These are phyloP conservation scores for Dioszegia crocea DNA, from an alignment of 768 basidiomycete genomes.

Conservation along the genomic window DNA sequence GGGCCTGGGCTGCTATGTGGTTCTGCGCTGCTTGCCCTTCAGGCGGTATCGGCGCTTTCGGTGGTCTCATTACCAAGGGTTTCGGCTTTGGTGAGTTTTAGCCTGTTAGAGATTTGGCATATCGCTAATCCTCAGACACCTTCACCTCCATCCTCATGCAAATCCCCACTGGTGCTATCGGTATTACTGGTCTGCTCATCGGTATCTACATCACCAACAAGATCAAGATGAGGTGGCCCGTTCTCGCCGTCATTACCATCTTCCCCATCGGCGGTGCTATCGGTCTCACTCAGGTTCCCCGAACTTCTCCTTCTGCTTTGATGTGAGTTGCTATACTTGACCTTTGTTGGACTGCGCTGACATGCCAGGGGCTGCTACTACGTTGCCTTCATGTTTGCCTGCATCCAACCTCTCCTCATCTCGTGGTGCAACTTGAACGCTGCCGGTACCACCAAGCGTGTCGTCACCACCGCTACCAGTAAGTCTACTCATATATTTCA, in stretches of 20 bases:
- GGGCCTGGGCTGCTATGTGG: slow-evolving; percentile 40
- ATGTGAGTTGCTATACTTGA: slow-evolving; percentile 13
- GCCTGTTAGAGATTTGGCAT: neutral
- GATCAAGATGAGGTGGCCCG: slow-evolving; percentile 39
- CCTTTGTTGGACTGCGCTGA: slow-evolving; percentile 20
- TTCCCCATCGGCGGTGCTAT: slow-evolving; percentile 42
- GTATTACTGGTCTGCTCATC: slow-evolving; percentile 30
- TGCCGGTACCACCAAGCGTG: slow-evolving; percentile 41
- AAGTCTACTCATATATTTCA: slow-evolving; percentile 24
- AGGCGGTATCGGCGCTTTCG: slow-evolving; percentile 44
- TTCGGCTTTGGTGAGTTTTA: slow-evolving; percentile 27
- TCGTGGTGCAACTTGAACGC: slow-evolving; percentile 43
- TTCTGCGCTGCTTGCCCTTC: slow-evolving; percentile 43
- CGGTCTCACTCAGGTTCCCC: slow-evolving; percentile 34
- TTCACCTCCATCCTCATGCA: slow-evolving; percentile 45
- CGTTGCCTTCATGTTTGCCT: slow-evolving; percentile 26
- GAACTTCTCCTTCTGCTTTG: slow-evolving; percentile 25
- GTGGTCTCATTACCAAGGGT: slow-evolving; percentile 41
- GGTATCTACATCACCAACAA: slow-evolving; percentile 41
- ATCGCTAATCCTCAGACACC: slow-evolving; percentile 6
- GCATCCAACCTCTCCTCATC: slow-evolving; percentile 21
- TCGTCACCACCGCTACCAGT: slow-evolving; percentile 32
- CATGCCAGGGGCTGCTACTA: slow-evolving; percentile 24
- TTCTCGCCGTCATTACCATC: slow-evolving; percentile 26
- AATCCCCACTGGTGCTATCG: slow-evolving; percentile 42